phyloP scores from a whole-genome alignment of 2,329 filamentous ascomycete species.

The Aureobasidium namibiae region DNA sequence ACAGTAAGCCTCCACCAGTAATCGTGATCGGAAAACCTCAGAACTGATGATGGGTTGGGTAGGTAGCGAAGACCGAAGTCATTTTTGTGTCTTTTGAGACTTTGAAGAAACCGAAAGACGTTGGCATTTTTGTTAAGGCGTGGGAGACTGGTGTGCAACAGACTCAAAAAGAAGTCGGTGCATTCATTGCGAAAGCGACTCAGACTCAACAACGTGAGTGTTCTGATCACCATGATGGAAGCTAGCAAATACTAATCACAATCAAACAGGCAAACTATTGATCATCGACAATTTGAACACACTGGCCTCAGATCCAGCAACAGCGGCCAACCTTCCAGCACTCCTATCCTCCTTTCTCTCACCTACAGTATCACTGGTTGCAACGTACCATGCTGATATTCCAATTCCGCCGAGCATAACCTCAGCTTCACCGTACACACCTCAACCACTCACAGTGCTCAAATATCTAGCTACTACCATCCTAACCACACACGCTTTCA shows the following conservation, averaged over 20 bases:
- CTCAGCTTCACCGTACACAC: conserved; percentile 44
- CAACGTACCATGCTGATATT: conserved; percentile 75
- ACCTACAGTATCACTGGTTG: conserved; percentile 63
- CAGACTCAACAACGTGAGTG: conserved; percentile 6
- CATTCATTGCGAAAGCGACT: conserved; percentile 5
- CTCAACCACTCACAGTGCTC: conserved; percentile 63
- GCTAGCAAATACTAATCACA: not conserved
- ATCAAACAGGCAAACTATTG: conserved; percentile 56
- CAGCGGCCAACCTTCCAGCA: conserved; percentile 51
- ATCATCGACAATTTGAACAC: conserved; percentile 73
- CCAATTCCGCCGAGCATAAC: conserved; percentile 40
- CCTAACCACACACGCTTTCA: conserved; percentile 62
- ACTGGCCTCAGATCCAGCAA: conserved; percentile 46
- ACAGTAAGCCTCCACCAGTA: conserved; percentile 44
- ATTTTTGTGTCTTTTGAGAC: conserved; percentile 75
- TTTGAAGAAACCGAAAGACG: conserved; percentile 53
- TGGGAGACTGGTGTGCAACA: conserved; percentile 24
- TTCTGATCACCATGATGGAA: too few relatives aligned
- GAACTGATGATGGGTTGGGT: conserved; percentile 2
- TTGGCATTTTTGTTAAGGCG: conserved; percentile 55
- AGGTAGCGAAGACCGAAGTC: conserved; percentile 59
- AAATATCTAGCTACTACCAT: conserved; percentile 84
- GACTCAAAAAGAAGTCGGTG: conserved; percentile 24
- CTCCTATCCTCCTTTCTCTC: conserved; percentile 64
- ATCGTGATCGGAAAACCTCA: too few relatives aligned